Conservation (phyloP, 805 yeast species). For the Yarrowia sp. region DNA sequence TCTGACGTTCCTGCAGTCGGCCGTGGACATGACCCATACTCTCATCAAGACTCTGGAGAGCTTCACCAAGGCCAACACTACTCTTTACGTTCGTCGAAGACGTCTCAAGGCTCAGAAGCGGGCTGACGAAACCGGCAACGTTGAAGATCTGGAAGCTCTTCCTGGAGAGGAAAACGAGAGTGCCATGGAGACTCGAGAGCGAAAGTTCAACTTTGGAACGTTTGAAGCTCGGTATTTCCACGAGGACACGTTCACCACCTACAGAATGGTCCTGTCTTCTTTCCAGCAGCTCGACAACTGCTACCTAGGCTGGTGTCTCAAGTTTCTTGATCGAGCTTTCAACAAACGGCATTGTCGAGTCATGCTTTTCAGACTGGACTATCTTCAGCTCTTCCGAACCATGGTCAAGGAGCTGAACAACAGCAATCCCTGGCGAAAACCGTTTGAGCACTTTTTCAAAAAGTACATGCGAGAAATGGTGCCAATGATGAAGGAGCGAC, state of each 20-base stretch:
- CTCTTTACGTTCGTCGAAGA: conserved; percentile 57
- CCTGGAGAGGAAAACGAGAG: conserved; percentile 48
- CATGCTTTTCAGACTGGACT: conserved; percentile 71
- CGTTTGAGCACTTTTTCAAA: conserved; percentile 67
- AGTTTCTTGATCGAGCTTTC: conserved; percentile 27
- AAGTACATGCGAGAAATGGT: conserved; percentile 69
- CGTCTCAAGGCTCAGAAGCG: conserved; percentile 50
- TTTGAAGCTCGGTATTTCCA: conserved; percentile 59
- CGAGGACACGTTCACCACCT: conserved; percentile 61
- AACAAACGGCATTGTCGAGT: conserved; percentile 59
- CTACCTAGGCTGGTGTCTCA: conserved; percentile 29
- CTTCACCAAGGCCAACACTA: conserved; percentile 64
- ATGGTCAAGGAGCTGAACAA: conserved; percentile 60
- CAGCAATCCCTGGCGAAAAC: conserved; percentile 57
- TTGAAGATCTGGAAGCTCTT: conserved; percentile 41
- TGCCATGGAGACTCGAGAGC: conserved; percentile 52
- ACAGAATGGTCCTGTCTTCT: conserved; percentile 41
- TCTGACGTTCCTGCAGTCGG: conserved; percentile 63
- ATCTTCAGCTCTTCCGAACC: conserved; percentile 64
- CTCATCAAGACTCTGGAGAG: conserved; percentile 71
- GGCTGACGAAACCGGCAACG: conserved; percentile 41
- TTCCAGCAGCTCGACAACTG: conserved; percentile 13
- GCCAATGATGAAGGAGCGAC: conserved; percentile 58
- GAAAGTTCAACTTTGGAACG: conserved; percentile 56
- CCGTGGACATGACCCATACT: conserved; percentile 69